Conservation (phyloP, 1,139 yeast genomes). For the Suhomyces taliae region DNA sequence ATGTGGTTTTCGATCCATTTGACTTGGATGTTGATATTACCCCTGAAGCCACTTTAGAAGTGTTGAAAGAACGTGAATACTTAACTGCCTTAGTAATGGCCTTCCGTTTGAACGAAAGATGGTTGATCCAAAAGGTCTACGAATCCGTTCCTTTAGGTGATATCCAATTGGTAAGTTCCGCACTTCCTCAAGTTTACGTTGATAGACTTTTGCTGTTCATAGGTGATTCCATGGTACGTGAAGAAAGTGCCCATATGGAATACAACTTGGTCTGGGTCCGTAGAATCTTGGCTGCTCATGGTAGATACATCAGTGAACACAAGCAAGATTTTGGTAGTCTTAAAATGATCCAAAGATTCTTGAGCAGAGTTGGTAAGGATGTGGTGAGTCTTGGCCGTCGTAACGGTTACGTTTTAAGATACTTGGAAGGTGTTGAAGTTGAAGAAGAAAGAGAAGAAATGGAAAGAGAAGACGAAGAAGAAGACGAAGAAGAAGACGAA, state of each 20-base stretch:
- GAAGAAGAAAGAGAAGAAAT: constrained; percentile 16
- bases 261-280: constrained; percentile 82
- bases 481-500: constrained; percentile 14
- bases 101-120: constrained; percentile 82
- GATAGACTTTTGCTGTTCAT: constrained; percentile 67
- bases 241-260: constrained; percentile 82
- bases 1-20: constrained; percentile 85
- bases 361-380: constrained; percentile 74
- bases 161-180: constrained; percentile 61
- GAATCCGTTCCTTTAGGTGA: constrained; percentile 78
- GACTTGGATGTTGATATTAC: constrained; percentile 93
- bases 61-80: constrained; percentile 65
- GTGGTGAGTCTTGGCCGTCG: constrained; percentile 55
- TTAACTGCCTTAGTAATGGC: constrained; percentile 88
- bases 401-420: constrained; percentile 54
- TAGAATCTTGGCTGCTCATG: constrained; percentile 67
- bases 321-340: constrained; percentile 66
- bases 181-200: constrained; percentile 76
- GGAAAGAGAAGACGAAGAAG: constrained; percentile 16
- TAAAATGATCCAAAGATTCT: constrained; percentile 72
- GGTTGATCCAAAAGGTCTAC: constrained; percentile 69
- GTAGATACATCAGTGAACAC: constrained; percentile 64
- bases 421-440: constrained; percentile 29
- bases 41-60: constrained; percentile 68
- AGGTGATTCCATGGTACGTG: constrained; percentile 58